Evolutionary conservation across 139 green algal species (phyloP).

Genomic region (Picochlorum sp.): DNA sequence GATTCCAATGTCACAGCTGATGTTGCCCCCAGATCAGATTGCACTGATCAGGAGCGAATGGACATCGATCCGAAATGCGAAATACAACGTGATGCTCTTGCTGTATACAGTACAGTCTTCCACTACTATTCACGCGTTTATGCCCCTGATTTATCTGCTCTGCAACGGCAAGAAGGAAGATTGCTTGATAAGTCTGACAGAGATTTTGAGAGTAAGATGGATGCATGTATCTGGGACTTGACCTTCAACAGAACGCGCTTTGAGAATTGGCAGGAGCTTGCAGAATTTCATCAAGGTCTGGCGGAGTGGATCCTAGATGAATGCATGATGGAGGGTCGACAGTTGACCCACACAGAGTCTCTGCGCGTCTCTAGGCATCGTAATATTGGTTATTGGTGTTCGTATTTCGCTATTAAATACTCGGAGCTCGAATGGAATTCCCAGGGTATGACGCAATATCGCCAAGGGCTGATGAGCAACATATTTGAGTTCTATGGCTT

Average conservation of each 20-base stretch:
- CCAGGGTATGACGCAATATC: neutral
- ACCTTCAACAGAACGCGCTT: neutral
- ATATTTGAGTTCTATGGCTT: conserved; percentile 3
- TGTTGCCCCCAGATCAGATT: too few relatives aligned
- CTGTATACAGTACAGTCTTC: too few relatives aligned
- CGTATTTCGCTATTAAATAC: neutral
- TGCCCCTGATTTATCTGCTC: neutral
- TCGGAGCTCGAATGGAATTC: neutral
- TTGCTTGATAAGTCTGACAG: neutral
- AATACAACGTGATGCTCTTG: too few relatives aligned
- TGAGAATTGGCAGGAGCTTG: neutral
- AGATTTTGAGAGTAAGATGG: neutral
- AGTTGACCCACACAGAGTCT: too few relatives aligned
- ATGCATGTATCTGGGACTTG: neutral
- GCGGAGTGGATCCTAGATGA: neutral
- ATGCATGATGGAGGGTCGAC: neutral
- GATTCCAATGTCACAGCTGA: too few relatives aligned
- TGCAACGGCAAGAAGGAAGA: neutral
- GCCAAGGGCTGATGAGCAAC: neutral
- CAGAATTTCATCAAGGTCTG: neutral
- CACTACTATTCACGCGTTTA: too few relatives aligned
- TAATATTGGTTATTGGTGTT: conserved; percentile 1
- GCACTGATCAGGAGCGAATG: too few relatives aligned
- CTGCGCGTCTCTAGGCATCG: neutral
- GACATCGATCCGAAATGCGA: too few relatives aligned